Evolutionary conservation across 768 basidiomycete species (phyloP).

Genomic region (Mycena vulgaris): DNA sequence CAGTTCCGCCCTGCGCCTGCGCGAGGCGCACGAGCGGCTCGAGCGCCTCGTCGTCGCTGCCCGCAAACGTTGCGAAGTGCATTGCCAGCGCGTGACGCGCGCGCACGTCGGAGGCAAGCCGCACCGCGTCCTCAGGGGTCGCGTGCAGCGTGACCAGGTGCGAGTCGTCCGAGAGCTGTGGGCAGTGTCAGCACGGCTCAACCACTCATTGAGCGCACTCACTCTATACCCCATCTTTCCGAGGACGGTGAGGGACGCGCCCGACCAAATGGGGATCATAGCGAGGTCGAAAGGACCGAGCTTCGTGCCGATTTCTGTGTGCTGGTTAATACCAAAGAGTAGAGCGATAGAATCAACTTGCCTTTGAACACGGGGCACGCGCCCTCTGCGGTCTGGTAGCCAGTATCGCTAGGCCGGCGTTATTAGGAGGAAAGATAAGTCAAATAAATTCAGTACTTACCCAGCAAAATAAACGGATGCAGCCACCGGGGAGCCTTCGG

Average conservation of each 20-base stretch:
- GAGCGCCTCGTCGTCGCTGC: conserved; percentile 56
- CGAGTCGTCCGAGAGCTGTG: conserved; percentile 46
- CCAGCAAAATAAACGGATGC: conserved; percentile 32
- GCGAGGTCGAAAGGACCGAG: conserved; percentile 59
- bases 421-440: conserved; percentile 33
- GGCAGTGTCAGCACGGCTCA: neutral
- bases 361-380: conserved; percentile 56
- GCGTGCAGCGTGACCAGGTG: conserved; percentile 56
- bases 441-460: conserved; percentile 9
- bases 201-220: conserved; percentile 21
- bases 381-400: conserved; percentile 50
- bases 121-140: conserved; percentile 57
- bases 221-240: conserved; percentile 55
- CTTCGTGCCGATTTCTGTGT: conserved; percentile 54
- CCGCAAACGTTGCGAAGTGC: conserved; percentile 63
- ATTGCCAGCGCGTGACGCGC: conserved; percentile 56
- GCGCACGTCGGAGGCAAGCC: conserved; percentile 54
- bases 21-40: conserved; percentile 55
- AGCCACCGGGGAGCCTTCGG: neutral
- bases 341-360: conserved; percentile 27
- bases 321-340: neutral
- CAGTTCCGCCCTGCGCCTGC: conserved; percentile 38
- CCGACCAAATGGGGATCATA: conserved; percentile 62
- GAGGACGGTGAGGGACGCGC: conserved; percentile 57
- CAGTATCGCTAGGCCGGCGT: conserved; percentile 54